These are phyloP conservation scores for Parmales sp. DNA, from an alignment of 108 stramenopile species.

Conservation along the genomic window DNA sequence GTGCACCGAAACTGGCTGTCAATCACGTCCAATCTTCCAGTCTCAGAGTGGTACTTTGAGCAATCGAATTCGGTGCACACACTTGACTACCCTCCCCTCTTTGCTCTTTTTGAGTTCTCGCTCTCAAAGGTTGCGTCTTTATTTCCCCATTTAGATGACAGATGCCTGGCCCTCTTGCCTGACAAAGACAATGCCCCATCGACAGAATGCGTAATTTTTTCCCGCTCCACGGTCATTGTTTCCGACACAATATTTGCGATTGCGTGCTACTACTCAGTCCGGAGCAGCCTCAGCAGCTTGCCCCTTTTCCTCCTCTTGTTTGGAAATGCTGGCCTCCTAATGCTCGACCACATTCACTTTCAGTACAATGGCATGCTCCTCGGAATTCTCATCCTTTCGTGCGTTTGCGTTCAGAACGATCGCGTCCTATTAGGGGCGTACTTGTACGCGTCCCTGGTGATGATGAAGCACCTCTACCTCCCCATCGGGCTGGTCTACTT, in stretches of 20 bases:
- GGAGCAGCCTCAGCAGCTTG: neutral
- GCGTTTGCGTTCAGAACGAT: conserved; percentile 34
- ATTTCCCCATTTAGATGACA: neutral
- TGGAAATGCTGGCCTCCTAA: conserved; percentile 64
- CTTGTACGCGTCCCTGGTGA: conserved; percentile 64
- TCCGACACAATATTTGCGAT: too few species aligned
- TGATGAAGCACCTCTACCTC: conserved; percentile 86
- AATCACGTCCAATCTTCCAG: conserved; percentile 60
- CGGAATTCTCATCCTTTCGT: conserved; percentile 64
- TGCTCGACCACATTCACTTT: conserved; percentile 89
- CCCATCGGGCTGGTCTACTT: conserved; percentile 77
- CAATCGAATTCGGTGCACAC: conserved; percentile 74
- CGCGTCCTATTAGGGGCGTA: conserved; percentile 29
- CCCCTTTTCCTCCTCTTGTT: conserved; percentile 27
- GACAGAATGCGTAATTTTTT: neutral
- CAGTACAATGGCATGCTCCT: conserved; percentile 91
- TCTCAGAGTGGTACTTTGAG: conserved; percentile 82
- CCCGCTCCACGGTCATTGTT: too few species aligned
- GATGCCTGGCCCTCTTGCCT: neutral
- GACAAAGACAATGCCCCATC: neutral
- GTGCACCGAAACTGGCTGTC: conserved; percentile 96
- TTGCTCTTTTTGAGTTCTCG: conserved; percentile 75
- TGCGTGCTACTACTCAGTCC: neutral
- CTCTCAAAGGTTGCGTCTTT: conserved; percentile 50
- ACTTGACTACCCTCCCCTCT: conserved; percentile 90